These are phyloP conservation scores for Leccinum subtestaceum DNA, from an alignment of 768 basidiomycete genomes.

Conservation along the genomic window DNA sequence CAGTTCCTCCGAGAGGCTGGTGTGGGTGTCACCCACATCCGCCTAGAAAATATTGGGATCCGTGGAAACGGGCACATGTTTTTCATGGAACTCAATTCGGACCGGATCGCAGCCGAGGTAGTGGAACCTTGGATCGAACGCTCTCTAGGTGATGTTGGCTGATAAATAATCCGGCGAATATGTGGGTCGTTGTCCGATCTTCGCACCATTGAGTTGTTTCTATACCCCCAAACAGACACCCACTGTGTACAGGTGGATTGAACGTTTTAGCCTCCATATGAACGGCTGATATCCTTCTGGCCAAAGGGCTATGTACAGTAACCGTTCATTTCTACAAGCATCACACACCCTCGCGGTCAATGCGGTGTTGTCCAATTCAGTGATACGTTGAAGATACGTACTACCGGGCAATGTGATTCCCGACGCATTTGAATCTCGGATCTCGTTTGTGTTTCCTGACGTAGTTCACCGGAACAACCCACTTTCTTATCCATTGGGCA, in stretches of 20 bases:
- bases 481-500: not conserved
- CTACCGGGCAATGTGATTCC: not conserved
- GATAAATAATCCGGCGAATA: not conserved
- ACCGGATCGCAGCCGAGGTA: conserved; percentile 41
- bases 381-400: not conserved
- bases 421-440: not conserved
- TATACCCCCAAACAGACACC: not conserved
- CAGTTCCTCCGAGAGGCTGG: conserved; percentile 45
- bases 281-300: not conserved
- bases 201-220: not conserved
- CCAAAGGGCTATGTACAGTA: not conserved
- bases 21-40: conserved; percentile 41
- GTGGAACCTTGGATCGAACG: conserved; percentile 39
- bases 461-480: not conserved
- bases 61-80: conserved; percentile 56
- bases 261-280: not conserved
- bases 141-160: conserved; percentile 6
- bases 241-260: not conserved
- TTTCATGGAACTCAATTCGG: conserved; percentile 52
- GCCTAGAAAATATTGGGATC: conserved; percentile 43
- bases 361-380: not conserved
- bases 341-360: not conserved
- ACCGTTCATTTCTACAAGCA: not conserved
- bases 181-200: not conserved
- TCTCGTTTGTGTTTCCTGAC: not conserved